Base-by-base conservation (phyloP, 495 filamentous ascomycete genomes). In the Penicillium psychrofluorescens region DNA sequence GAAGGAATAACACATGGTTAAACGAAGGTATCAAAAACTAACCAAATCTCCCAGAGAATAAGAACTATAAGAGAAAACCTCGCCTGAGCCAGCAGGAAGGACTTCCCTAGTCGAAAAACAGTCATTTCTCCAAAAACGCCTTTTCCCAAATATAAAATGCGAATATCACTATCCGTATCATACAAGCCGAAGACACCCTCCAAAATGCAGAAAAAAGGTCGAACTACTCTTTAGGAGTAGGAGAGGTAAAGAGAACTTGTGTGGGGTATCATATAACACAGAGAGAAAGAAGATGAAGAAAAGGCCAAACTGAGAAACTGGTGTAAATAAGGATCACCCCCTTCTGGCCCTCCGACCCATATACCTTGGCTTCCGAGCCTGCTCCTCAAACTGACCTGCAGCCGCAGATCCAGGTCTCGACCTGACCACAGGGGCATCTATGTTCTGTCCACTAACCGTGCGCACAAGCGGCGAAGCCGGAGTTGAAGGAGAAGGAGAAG, bases 341-440 rank as follows among this genome's bases (percentile, higher is more conserved):
- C 66, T 48, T 3, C 66, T 58, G 44, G 64, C 53, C 11, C 62
- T 58, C 16, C 68, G 61, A 14, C 66, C 58, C 53, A 68, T 59
- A 43, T 70, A 68, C n/a, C 68, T 43, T 2, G 66, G 62, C 30
- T 60, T 54, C 15, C 67, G 61, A 13, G 40, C 48, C 14, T 38
- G 14, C 2, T 60, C 57, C 11, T 58, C 57, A 11, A 36, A 8
- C 34, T 50, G 41, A 31, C 54, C 41, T 28, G 58, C 55, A 30
- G 59, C 55, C 31, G 50, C 31, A 29, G 48, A 12, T 33, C 56
- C 29, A 22, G 22, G 22, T 6, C 22, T 22, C 22, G 38, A 46
- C 36, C 43, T 53, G 7, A 39, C 46, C 29, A 40, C 11, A 15
- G 51, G 37, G 0, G 43, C 13, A 8, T 52, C 49, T 29, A 52